These are phyloP conservation scores for Phoma herbarum DNA, from an alignment of 2,329 filamentous ascomycete species.

Conservation along the genomic window DNA sequence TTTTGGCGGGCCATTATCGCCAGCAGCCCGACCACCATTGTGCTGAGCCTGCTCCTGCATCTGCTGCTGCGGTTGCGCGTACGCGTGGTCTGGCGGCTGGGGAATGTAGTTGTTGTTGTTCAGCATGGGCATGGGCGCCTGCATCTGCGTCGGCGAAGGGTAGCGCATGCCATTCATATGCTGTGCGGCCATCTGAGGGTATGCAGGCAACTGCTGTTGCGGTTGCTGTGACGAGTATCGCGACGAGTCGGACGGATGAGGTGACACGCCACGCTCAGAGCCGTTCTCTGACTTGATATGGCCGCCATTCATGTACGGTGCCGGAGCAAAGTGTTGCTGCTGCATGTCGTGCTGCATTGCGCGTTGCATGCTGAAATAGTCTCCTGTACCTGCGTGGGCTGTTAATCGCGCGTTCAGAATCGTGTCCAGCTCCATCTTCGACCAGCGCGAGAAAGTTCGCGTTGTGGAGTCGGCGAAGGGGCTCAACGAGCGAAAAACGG, in stretches of 20 bases:
- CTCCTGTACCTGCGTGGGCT: slow-evolving; percentile 49
- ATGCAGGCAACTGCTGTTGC: slow-evolving; percentile 61
- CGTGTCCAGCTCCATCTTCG: slow-evolving; percentile 52
- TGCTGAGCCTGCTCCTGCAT: slow-evolving; percentile 50
- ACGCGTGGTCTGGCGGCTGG: slow-evolving; percentile 59
- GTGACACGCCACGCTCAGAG: slow-evolving; percentile 66
- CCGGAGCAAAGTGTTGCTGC: slow-evolving; percentile 57
- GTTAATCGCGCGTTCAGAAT: slow-evolving; percentile 56
- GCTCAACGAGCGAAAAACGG: slow-evolving; percentile 38
- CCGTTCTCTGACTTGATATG: slow-evolving; percentile 66
- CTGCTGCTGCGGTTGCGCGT: slow-evolving; percentile 52
- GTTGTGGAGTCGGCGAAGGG: slow-evolving; percentile 30
- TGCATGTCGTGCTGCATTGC: slow-evolving; percentile 54
- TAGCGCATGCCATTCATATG: slow-evolving; percentile 63
- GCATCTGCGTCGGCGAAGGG: slow-evolving; percentile 61
- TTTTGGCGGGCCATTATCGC: slow-evolving; percentile 67
- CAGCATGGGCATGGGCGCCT: slow-evolving; percentile 62
- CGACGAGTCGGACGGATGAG: slow-evolving; percentile 64
- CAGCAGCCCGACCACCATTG: slow-evolving; percentile 55
- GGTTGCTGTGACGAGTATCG: slow-evolving; percentile 66
- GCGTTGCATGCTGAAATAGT: slow-evolving; percentile 53
- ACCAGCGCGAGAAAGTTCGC: slow-evolving; percentile 24
- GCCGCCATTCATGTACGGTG: slow-evolving; percentile 58
- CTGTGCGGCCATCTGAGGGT: slow-evolving; percentile 59
- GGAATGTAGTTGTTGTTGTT: slow-evolving; percentile 65